These are phyloP conservation scores for Heterococcus sp. DNA, from an alignment of 108 stramenopile species.

Conservation along the genomic window DNA sequence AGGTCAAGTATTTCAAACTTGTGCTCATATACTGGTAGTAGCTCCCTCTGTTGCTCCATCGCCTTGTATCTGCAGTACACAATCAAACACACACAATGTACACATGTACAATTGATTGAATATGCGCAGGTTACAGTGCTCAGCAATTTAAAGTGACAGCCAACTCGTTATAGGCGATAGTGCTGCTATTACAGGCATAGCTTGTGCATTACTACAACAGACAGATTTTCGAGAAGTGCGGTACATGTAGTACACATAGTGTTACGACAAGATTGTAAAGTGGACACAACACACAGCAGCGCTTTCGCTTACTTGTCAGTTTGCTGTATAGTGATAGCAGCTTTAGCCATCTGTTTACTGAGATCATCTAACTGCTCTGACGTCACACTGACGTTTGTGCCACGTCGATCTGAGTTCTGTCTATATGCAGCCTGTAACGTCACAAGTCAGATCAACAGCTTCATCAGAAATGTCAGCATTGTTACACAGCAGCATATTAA, in stretches of 20 bases:
- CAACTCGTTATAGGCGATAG: not conserved
- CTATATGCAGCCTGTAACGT: no score
- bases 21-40: slow-evolving; percentile 4
- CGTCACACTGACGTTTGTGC: not conserved
- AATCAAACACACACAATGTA: not conserved
- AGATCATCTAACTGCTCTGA: not conserved
- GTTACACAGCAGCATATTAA: no score
- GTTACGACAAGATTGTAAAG: not conserved
- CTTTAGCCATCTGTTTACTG: not conserved
- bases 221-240: not conserved
- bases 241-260: not conserved
- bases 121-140: no score
- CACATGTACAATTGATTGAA: no score
- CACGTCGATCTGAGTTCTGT: no score
- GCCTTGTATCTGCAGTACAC: not conserved
- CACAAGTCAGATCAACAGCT: no score
- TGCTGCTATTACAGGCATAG: not conserved
- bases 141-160: no score
- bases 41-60: slow-evolving; percentile 27
- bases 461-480: no score
- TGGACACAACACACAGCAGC: not conserved
- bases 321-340: not conserved
- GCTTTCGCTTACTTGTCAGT: not conserved
- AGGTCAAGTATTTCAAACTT: slow-evolving; percentile 6
- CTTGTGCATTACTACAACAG: not conserved